Percentiles rank a stretch among this genome's conserved stretches.
Conservation (phyloP, 306 rosid genomes). For the Erythrophleum fordii region DNA sequence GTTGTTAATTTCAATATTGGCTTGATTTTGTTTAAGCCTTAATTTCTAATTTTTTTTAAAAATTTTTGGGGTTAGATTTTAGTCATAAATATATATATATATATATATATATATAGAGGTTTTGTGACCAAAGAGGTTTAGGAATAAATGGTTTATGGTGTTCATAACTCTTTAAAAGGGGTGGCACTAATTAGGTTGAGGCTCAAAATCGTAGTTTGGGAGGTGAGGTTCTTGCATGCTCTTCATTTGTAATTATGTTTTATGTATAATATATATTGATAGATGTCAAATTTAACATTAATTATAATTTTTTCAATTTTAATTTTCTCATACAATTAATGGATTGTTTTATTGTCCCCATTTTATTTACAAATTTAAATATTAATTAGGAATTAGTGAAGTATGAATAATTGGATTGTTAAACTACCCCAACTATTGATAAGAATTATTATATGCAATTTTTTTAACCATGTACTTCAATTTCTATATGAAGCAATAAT, state of each 20-base stretch:
- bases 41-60: neutral
- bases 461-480: neutral
- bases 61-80: constrained; percentile 33
- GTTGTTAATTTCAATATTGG: constrained; percentile 24
- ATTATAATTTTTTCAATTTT: neutral
- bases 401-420: neutral
- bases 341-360: neutral
- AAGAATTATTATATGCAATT: neutral
- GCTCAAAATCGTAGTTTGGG: constrained; percentile 18
- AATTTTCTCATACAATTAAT: no score
- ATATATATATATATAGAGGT: constrained; percentile 30
- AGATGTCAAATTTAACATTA: constrained; percentile 27
- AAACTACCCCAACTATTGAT: no score
- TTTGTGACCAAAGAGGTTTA: constrained; percentile 42
- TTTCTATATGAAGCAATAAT: no score
- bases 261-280: constrained; percentile 36
- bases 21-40: constrained; percentile 22
- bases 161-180: constrained; percentile 36
- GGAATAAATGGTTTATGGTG: constrained; percentile 32
- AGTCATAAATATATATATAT: no score
- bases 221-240: constrained; percentile 16
- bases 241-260: constrained; percentile 43
- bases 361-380: neutral
- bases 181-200: constrained; percentile 25
- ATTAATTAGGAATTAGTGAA: neutral